These are phyloP conservation scores for Tylopilus cervinicoccineus DNA, from an alignment of 768 basidiomycete species.

Conservation along the genomic window DNA sequence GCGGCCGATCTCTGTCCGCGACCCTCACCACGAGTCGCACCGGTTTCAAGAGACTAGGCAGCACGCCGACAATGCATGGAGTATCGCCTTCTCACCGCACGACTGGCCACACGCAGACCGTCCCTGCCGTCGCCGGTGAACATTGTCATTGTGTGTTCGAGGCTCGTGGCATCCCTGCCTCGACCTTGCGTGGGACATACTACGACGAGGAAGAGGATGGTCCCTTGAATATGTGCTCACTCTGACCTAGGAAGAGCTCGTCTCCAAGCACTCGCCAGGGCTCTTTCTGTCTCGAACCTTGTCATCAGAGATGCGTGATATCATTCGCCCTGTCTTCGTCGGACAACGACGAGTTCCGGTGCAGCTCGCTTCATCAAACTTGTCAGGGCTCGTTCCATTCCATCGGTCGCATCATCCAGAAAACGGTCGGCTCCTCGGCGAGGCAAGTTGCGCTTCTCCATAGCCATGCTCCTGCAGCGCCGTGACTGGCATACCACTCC, in stretches of 20 bases:
- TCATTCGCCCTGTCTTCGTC: conserved; percentile 41
- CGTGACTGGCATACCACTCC: conserved; percentile 56
- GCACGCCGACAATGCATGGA: no score
- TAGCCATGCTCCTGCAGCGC: conserved; percentile 27
- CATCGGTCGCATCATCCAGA: conserved; percentile 45
- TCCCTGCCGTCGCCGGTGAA: no score
- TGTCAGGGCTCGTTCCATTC: background rate
- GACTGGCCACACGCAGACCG: no score
- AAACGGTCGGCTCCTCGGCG: conserved; percentile 46
- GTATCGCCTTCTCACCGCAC: no score
- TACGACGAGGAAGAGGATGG: conserved; percentile 36
- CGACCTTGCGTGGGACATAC: conserved; percentile 35
- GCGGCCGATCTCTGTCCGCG: no score
- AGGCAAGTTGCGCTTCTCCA: conserved; percentile 41
- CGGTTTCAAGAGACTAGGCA: no score
- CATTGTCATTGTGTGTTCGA: no score
- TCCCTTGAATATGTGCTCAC: conserved; percentile 35
- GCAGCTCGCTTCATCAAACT: background rate
- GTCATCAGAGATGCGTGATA: no score
- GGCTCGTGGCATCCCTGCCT: conserved; percentile 38
- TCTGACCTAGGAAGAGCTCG: conserved; percentile 36
- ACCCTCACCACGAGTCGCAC: background rate
- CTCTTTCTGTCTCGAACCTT: conserved; percentile 47
- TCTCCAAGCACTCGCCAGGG: conserved; percentile 51
- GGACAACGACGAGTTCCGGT: conserved; percentile 35